Evolutionary conservation across 2,329 filamentous ascomycete species (phyloP), one percentile per base, ranked within the genome.

Genomic region (Xylariaceae sp.): DNA sequence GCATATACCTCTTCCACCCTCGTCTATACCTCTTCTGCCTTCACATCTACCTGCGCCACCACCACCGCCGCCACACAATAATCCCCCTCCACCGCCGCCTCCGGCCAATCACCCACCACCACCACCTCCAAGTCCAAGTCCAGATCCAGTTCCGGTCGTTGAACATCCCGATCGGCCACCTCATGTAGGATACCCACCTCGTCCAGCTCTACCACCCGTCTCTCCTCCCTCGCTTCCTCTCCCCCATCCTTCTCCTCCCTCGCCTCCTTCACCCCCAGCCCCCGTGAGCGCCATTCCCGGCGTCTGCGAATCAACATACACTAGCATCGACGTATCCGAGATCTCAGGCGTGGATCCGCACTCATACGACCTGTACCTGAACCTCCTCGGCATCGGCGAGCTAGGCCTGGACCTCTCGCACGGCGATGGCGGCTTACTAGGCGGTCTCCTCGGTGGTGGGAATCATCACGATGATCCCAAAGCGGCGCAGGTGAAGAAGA

Each of bases 331-430:
- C 60, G 45, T 68, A 3, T 60, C 64, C 1, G 53, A 59, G 1
- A 61, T 68, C 48, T 14, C 31, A 2, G 52, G 55, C n/a, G 47
- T 67, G 2, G 57, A 63, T 53, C 49, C 53, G 48, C 43, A 61
- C 48, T 58, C 62, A 37, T 48, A 65, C 14, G 56, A 52, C 45
- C 39, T 48, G 8, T 68, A 69, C 59, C 61, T 68, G 0, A 36
- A 57, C 36, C 62, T 68, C 7, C 62, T 67, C 2, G 65, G 63
- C 4, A 19, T 62, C 23, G 39, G 28, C 1, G 17, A 34, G 26
- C 51, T 62, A 17, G 40, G n/a, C n/a, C n/a, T n/a, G n/a, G n/a
- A n/a, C n/a, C n/a, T n/a, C n/a, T 36, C 49, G 51, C 51, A 46
- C 41, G 7, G 37, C 4, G 19, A 39, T 9, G 31, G 24, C 3